phyloP scores from a whole-genome alignment of 2,329 filamentous ascomycete genomes.

The Cladobotryum protrusum region DNA sequence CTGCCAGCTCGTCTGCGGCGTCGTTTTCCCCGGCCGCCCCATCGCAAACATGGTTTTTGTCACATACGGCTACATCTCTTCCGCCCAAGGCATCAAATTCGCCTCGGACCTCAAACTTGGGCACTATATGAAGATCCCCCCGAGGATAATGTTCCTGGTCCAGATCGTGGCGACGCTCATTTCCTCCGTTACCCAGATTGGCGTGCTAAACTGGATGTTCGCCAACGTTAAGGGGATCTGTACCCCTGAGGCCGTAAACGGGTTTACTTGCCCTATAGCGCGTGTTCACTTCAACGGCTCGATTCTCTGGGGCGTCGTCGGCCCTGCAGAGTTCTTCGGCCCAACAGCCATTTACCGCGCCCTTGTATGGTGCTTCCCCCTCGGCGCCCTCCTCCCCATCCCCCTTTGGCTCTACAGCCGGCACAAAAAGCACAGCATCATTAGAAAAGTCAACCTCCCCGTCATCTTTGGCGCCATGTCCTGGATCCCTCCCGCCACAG shows the following conservation, averaged over 20 bases:
- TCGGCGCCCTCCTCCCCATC: slow-evolving; percentile 70
- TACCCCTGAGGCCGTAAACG: slow-evolving; percentile 72
- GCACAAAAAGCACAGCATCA: slow-evolving; percentile 52
- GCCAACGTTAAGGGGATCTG: slow-evolving; percentile 69
- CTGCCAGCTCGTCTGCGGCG: slow-evolving; percentile 78
- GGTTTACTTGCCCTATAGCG: slow-evolving; percentile 82
- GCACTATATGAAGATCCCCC: slow-evolving; percentile 83
- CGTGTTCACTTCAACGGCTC: slow-evolving; percentile 86
- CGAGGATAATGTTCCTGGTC: slow-evolving; percentile 69
- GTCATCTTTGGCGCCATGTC: slow-evolving; percentile 76
- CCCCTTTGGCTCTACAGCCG: slow-evolving; percentile 66
- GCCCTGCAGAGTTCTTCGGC: slow-evolving; percentile 77
- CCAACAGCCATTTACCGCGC: slow-evolving; percentile 65
- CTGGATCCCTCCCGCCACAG: slow-evolving; percentile 83
- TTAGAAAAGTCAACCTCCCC: slow-evolving; percentile 74
- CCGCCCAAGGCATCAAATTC: slow-evolving; percentile 84
- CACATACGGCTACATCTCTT: slow-evolving; percentile 85
- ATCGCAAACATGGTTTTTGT: slow-evolving; percentile 93
- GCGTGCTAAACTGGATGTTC: slow-evolving; percentile 88
- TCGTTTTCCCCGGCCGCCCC: slow-evolving; percentile 74
- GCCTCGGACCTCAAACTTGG: slow-evolving; percentile 81
- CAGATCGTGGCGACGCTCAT: slow-evolving; percentile 71
- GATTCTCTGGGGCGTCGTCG: slow-evolving; percentile 85
- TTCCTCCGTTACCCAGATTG: slow-evolving; percentile 74
- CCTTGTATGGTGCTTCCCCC: slow-evolving; percentile 74